phyloP scores from a whole-genome alignment of 2,329 filamentous ascomycete genomes.

The Colletotrichum euphorbiae region DNA sequence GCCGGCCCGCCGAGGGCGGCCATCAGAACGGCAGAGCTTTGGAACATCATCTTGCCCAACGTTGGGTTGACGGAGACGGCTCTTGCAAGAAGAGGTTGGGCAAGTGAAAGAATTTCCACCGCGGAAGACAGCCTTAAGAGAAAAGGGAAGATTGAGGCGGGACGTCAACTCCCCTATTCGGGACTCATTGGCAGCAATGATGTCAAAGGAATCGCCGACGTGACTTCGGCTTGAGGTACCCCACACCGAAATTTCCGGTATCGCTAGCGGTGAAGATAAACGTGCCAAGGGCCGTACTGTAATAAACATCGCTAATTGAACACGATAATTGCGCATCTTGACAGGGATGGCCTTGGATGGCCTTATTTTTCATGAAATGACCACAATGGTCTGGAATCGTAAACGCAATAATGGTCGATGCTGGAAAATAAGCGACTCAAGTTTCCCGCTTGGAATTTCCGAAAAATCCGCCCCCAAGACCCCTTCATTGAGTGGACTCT shows the following conservation, averaged over 20 bases:
- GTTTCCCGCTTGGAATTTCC: not conserved
- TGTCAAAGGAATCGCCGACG: conserved; percentile 26
- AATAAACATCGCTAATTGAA: conserved; percentile 9
- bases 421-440: conserved; percentile 21
- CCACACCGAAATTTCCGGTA: conserved; percentile 38
- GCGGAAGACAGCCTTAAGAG: not conserved
- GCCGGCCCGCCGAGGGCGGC: conserved; percentile 39
- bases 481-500: not conserved
- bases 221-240: conserved; percentile 19
- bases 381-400: conserved; percentile 4
- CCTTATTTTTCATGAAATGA: conserved; percentile 25
- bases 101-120: not conserved
- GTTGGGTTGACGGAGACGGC: not conserved
- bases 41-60: conserved; percentile 30
- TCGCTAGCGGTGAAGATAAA: conserved; percentile 35
- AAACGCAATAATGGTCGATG: conserved; percentile 12
- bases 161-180: conserved; percentile 1
- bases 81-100: not conserved
- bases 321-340: not conserved
- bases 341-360: conserved; percentile 37
- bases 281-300: conserved; percentile 8
- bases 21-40: conserved; percentile 27
- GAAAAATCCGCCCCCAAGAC: not conserved
- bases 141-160: conserved; percentile 5
- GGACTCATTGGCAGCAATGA: conserved; percentile 15